These are phyloP conservation scores for Lasiodiplodia citricola DNA, from an alignment of 2,329 filamentous ascomycete species.

Conservation along the genomic window DNA sequence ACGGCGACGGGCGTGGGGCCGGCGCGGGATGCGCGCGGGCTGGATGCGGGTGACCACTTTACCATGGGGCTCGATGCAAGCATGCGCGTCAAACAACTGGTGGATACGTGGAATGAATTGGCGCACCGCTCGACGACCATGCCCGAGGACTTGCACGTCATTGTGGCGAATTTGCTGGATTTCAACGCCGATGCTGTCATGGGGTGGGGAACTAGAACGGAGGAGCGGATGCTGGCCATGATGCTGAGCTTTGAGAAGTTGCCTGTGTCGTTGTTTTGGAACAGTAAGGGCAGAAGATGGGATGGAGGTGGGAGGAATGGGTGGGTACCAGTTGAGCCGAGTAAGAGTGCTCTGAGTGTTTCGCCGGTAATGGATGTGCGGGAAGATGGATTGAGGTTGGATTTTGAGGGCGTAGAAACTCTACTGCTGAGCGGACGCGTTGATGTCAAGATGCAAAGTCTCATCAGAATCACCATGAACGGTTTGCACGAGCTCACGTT, in stretches of 20 bases:
- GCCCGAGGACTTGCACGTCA: constrained; percentile 28
- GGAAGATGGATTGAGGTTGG: not conserved
- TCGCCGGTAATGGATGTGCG: not conserved
- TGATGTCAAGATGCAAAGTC: not conserved
- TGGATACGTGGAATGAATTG: constrained; percentile 29
- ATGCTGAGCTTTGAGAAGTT: constrained; percentile 25
- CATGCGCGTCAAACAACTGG: constrained; percentile 19
- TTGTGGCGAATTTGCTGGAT: constrained; percentile 29
- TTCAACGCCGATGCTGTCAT: constrained; percentile 25
- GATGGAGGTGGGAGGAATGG: constrained; percentile 17
- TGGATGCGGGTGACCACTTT: not conserved
- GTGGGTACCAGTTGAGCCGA: constrained; percentile 21
- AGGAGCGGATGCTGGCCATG: constrained; percentile 23
- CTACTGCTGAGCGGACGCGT: not conserved
- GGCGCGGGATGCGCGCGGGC: not conserved
- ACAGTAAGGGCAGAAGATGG: constrained; percentile 3
- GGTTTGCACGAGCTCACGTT: not conserved
- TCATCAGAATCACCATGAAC: not conserved
- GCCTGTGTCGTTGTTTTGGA: constrained; percentile 28
- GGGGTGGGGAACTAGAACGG: not conserved
- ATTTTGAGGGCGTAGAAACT: not conserved
- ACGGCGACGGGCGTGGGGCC: not conserved
- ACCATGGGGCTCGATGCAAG: not conserved
- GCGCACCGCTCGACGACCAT: constrained; percentile 29
- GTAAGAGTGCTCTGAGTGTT: not conserved